Conservation (phyloP, 345 rosid genomes). For the Eucalyptus paniculata region DNA sequence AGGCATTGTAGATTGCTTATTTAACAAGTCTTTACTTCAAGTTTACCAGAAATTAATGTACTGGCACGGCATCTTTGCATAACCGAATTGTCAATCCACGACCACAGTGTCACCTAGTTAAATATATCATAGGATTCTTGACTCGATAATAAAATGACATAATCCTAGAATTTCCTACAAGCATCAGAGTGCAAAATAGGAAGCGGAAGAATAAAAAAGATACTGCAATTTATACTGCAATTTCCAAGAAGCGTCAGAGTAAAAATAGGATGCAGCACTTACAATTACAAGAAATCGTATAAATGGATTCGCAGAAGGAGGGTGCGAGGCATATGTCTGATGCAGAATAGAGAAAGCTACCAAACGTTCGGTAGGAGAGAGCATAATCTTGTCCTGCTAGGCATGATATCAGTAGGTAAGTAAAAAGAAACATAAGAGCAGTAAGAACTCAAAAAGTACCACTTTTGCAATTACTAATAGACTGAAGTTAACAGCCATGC, state of each 20-base stretch:
- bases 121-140: not conserved
- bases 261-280: conserved; percentile 1
- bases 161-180: not conserved
- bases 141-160: not conserved
- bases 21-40: not conserved
- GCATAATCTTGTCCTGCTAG: conserved; percentile 44
- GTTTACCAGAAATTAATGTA: not conserved
- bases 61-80: not conserved
- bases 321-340: conserved; percentile 46
- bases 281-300: conserved; percentile 41
- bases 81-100: not conserved
- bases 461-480: not conserved
- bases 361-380: conserved; percentile 56
- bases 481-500: not conserved
- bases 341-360: conserved; percentile 56
- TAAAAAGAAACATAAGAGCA: not conserved
- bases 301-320: conserved; percentile 52
- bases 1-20: not conserved
- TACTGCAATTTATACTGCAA: not conserved
- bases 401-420: not conserved
- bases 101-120: not conserved
- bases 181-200: not conserved
- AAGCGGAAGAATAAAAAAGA: not conserved
- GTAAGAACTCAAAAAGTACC: not conserved
- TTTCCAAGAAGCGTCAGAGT: not conserved